phyloP scores from a whole-genome alignment of 1,284 basidiomycete genomes.

The Ceratobasidium sp. region DNA sequence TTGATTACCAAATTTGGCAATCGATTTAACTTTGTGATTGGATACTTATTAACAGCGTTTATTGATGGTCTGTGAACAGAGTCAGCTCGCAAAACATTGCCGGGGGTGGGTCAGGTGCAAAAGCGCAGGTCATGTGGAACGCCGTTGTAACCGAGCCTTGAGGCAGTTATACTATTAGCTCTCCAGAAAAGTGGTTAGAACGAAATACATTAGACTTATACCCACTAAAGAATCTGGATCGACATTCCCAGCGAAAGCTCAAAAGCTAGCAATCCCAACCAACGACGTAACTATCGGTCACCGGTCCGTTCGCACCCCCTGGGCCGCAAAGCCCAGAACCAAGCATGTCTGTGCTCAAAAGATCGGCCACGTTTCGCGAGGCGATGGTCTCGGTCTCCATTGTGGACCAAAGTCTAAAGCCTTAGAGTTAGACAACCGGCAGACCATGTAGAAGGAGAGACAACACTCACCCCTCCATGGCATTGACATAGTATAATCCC shows the following conservation, averaged over 20 bases:
- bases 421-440: not conserved
- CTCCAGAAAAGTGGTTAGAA: too few species aligned
- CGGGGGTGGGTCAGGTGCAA: too few species aligned
- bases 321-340: conserved; percentile 62
- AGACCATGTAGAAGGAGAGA: conserved; percentile 26
- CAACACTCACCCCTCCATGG: conserved; percentile 77
- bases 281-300: conserved; percentile 45
- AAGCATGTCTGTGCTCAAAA: conserved; percentile 73
- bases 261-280: conserved; percentile 47
- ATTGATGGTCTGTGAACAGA: not conserved
- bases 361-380: conserved; percentile 81
- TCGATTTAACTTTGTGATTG: not conserved
- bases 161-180: too few species aligned
- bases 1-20: not conserved
- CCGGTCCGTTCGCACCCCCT: conserved; percentile 36
- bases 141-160: too few species aligned
- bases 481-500: conserved; percentile 87
- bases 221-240: too few species aligned
- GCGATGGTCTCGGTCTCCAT: conserved; percentile 93
- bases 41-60: not conserved
- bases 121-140: too few species aligned
- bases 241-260: too few species aligned
- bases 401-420: conserved; percentile 70
- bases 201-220: too few species aligned
- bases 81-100: not conserved